These are phyloP conservation scores for Larix kaempferi DNA, from an alignment of 75 land plant genomes.

Conservation along the genomic window DNA sequence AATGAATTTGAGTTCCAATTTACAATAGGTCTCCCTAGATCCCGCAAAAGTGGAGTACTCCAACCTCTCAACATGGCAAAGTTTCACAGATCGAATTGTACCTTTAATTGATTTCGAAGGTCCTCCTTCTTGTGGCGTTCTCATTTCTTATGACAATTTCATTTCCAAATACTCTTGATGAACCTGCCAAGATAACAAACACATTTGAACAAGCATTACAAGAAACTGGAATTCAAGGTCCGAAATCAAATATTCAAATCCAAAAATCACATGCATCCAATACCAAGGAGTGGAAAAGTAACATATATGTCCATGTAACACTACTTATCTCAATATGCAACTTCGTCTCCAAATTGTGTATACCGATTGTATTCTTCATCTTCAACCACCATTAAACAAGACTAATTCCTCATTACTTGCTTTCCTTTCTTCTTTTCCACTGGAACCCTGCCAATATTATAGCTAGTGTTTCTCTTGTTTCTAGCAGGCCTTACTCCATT, in stretches of 20 bases:
- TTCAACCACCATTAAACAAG: conserved; percentile 73
- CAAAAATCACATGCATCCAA: not conserved
- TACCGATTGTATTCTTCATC: conserved; percentile 72
- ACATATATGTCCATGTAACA: not conserved
- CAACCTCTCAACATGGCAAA: conserved; percentile 65
- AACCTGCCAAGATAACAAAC: conserved; percentile 53
- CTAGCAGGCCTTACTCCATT: conserved; percentile 48
- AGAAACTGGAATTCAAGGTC: not conserved
- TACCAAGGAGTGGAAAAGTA: not conserved
- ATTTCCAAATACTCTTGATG: conserved; percentile 68
- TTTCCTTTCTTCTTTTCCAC: conserved; percentile 22
- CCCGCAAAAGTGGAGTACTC: conserved; percentile 65
- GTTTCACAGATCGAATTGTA: conserved; percentile 65
- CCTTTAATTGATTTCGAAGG: conserved; percentile 60
- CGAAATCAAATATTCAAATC: not conserved
- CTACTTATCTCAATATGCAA: conserved; percentile 87
- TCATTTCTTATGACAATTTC: conserved; percentile 24
- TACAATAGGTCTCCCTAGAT: conserved; percentile 88
- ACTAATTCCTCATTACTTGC: conserved; percentile 31
- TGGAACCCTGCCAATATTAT: conserved; percentile 18
- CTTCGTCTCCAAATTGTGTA: conserved; percentile 83
- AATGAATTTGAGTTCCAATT: conserved; percentile 60
- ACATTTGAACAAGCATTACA: conserved; percentile 3
- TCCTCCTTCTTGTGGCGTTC: conserved; percentile 33
- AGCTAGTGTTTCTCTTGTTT: conserved; percentile 31